phyloP scores from a whole-genome alignment of 164 flowering plant genomes.

The Piper longum region DNA sequence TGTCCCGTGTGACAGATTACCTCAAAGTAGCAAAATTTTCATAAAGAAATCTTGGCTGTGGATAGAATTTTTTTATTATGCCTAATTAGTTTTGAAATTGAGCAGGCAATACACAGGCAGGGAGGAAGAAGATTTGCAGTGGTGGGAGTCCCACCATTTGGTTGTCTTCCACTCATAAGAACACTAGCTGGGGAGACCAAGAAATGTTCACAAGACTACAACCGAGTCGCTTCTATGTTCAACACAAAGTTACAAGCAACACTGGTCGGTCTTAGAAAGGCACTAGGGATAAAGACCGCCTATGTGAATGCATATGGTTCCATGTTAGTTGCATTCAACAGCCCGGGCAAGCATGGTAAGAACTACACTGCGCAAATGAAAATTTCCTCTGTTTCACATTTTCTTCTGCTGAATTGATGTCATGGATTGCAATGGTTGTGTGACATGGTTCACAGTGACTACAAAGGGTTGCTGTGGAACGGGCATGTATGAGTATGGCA shows the following conservation, averaged over 20 bases:
- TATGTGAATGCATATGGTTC: slow-evolving; percentile 26
- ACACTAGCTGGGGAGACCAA: slow-evolving; percentile 11
- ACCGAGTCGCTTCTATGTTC: slow-evolving; percentile 22
- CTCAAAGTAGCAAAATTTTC: slow-evolving; percentile 22
- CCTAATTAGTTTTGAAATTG: neutral
- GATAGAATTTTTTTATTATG: neutral
- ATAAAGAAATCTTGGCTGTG: neutral
- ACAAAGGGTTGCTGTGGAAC: slow-evolving; percentile 64
- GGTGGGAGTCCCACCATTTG: slow-evolving; percentile 46
- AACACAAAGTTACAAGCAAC: slow-evolving; percentile 18
- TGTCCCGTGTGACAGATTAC: slow-evolving; percentile 19
- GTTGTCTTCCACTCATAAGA: slow-evolving; percentile 45
- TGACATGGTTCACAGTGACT: slow-evolving; percentile 36
- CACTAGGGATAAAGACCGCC: slow-evolving; percentile 14
- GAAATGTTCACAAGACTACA: slow-evolving; percentile 20
- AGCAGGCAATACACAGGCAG: slow-evolving; percentile 19
- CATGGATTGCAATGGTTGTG: neutral
- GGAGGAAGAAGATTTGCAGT: slow-evolving; percentile 34
- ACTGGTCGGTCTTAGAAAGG: slow-evolving; percentile 7
- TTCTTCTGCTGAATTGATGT: neutral
- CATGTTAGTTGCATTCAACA: slow-evolving; percentile 18
- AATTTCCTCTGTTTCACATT: neutral
- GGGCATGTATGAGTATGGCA: slow-evolving; percentile 37
- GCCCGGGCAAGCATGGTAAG: slow-evolving; percentile 40
- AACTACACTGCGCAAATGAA: neutral